phyloP scores from a whole-genome alignment of 306 rosid species.

The Ormosia semicastrata region DNA sequence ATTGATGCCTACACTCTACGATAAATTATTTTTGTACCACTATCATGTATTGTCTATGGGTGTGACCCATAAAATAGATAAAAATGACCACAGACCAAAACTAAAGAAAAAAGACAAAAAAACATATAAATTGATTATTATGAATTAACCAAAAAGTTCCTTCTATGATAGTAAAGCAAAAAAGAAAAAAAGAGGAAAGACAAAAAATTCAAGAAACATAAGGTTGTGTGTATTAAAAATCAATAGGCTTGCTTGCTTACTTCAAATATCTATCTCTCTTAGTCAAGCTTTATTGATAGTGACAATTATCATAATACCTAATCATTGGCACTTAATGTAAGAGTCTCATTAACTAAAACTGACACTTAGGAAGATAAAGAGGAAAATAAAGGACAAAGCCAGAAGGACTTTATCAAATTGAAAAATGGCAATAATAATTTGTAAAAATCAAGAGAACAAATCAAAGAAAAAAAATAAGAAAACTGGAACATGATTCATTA shows the following conservation, averaged over 20 bases:
- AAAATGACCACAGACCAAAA: too few relatives aligned
- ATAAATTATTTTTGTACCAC: too few relatives aligned
- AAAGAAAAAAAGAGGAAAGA: not conserved
- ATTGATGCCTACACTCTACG: too few relatives aligned
- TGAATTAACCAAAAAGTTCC: not conserved
- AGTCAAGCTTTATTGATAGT: slow-evolving; percentile 15
- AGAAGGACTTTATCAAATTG: too few relatives aligned
- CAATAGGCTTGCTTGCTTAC: not conserved
- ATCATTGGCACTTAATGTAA: slow-evolving; percentile 1
- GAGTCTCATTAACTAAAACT: not conserved
- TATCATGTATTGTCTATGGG: too few relatives aligned
- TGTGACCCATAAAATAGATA: too few relatives aligned
- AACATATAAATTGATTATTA: not conserved
- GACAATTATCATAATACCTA: not conserved
- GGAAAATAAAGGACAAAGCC: too few relatives aligned
- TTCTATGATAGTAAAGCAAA: not conserved
- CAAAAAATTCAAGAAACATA: not conserved
- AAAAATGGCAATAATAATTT: too few relatives aligned
- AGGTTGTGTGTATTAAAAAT: not conserved
- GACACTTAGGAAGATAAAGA: not conserved
- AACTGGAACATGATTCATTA: too few relatives aligned
- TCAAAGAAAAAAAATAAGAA: too few relatives aligned
- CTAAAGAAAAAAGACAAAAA: too few relatives aligned
- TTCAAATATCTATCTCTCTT: slow-evolving; percentile 6
- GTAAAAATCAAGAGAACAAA: too few relatives aligned